Conservation (phyloP, 495 filamentous ascomycete genomes). For the Glonium stellatum region DNA sequence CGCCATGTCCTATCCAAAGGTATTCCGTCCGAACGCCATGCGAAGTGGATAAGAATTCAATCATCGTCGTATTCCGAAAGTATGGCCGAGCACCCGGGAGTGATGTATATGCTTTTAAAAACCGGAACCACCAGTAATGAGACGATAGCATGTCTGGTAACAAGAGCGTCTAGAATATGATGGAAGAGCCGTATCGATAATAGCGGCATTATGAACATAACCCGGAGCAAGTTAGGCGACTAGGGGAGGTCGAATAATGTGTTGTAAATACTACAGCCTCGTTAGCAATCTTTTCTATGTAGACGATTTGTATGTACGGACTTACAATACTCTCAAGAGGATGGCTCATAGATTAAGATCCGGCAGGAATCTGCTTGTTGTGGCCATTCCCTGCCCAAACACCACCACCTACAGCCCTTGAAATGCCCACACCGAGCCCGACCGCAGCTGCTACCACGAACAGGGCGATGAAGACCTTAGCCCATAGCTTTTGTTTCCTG, state of each 20-base stretch:
- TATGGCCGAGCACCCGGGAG: too few species aligned
- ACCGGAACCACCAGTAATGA: too few species aligned
- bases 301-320: background rate
- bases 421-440: slow-evolving; percentile 57
- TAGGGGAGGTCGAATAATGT: background rate
- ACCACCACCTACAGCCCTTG: slow-evolving; percentile 52
- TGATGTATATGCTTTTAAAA: too few species aligned
- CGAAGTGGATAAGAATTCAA: too few species aligned
- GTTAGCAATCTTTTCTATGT: background rate
- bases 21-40: too few species aligned
- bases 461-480: slow-evolving; percentile 50
- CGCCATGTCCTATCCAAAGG: too few species aligned
- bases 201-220: background rate
- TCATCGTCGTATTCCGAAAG: too few species aligned
- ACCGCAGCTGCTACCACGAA: slow-evolving; percentile 53
- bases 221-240: background rate
- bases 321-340: background rate
- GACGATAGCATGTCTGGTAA: too few species aligned
- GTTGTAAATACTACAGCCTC: background rate
- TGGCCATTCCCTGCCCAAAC: slow-evolving; percentile 40
- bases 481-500: slow-evolving; percentile 44
- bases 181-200: background rate
- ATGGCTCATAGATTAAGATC: background rate
- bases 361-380: slow-evolving; percentile 19
- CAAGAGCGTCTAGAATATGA: background rate